phyloP scores from a whole-genome alignment of 2,329 filamentous ascomycete genomes.

The Fusarium austroafricanum region DNA sequence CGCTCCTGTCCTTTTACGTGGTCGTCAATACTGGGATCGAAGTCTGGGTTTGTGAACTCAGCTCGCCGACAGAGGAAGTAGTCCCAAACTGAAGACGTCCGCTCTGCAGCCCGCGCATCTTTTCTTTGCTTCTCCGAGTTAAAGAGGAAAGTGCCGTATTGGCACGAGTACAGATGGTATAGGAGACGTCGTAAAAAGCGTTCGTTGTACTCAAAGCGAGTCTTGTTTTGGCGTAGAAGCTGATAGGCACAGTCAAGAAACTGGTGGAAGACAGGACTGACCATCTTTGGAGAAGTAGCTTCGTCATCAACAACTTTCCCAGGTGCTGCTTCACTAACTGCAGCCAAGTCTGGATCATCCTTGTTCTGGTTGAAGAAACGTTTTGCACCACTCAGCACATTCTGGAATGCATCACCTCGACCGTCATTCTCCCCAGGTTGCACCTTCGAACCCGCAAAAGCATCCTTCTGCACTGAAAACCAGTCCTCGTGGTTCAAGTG shows the following conservation, averaged over 20 bases:
- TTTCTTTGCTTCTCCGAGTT: constrained; percentile 92
- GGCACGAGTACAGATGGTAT: constrained; percentile 94
- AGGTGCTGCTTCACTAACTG: constrained; percentile 54
- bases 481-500: constrained; percentile 91
- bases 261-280: constrained; percentile 96
- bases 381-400: constrained; percentile 85
- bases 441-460: constrained; percentile 71
- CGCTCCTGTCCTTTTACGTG: constrained; percentile 82
- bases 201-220: constrained; percentile 95
- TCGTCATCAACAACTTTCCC: constrained; percentile 64
- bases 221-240: constrained; percentile 84
- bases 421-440: constrained; percentile 72
- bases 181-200: constrained; percentile 88
- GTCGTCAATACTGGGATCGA: constrained; percentile 80
- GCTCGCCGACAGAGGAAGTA: constrained; percentile 86
- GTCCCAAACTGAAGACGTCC: constrained; percentile 91
- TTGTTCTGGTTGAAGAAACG: constrained; percentile 85
- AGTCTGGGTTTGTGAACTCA: constrained; percentile 86
- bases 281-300: constrained; percentile 86
- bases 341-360: constrained; percentile 72
- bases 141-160: constrained; percentile 96
- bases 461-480: constrained; percentile 89
- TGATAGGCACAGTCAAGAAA: constrained; percentile 97
- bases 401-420: constrained; percentile 82
- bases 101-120: constrained; percentile 74